Conservation (phyloP, 2,329 filamentous ascomycete genomes). For the Monosporascus sp. region DNA sequence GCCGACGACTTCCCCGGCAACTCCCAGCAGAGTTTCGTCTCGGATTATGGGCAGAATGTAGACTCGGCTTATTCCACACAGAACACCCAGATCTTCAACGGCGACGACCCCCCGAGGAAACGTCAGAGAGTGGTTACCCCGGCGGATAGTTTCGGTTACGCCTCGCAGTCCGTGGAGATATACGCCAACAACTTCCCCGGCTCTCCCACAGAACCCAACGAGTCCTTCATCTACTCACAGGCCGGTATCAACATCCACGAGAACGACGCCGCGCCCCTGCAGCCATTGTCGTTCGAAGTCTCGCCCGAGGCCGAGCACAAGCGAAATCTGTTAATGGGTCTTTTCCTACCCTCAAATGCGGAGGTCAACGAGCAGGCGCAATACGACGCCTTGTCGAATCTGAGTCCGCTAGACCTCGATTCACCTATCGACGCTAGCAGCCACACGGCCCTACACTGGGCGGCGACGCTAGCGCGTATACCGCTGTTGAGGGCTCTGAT, state of each 20-base stretch:
- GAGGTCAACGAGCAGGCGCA: conserved; percentile 61
- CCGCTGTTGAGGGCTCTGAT: conserved; percentile 77
- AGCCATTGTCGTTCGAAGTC: conserved; percentile 57
- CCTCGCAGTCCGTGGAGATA: conserved; percentile 41
- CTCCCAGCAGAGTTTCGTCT: conserved; percentile 79
- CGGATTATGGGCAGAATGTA: conserved; percentile 68
- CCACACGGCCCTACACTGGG: conserved; percentile 94
- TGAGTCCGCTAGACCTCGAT: conserved; percentile 79
- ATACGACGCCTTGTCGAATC: conserved; percentile 69
- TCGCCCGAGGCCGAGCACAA: conserved; percentile 70
- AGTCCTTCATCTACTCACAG: conserved; percentile 67
- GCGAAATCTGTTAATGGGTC: conserved; percentile 72
- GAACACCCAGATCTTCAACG: conserved; percentile 43
- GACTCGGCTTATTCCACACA: conserved; percentile 68
- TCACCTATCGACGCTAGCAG: conserved; percentile 85
- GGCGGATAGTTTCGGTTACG: conserved; percentile 52
- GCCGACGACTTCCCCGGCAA: conserved; percentile 62
- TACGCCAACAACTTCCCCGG: conserved; percentile 52
- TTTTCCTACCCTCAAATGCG: conserved; percentile 71
- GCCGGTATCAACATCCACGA: conserved; percentile 38
- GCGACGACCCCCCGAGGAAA: conserved; percentile 76
- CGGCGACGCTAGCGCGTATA: conserved; percentile 83
- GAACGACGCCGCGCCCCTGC: conserved; percentile 56
- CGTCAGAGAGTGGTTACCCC: conserved; percentile 59
- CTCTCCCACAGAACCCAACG: conserved; percentile 75